phyloP scores from a whole-genome alignment of 2,329 filamentous ascomycete genomes.

The Ophiobolus disseminans region DNA sequence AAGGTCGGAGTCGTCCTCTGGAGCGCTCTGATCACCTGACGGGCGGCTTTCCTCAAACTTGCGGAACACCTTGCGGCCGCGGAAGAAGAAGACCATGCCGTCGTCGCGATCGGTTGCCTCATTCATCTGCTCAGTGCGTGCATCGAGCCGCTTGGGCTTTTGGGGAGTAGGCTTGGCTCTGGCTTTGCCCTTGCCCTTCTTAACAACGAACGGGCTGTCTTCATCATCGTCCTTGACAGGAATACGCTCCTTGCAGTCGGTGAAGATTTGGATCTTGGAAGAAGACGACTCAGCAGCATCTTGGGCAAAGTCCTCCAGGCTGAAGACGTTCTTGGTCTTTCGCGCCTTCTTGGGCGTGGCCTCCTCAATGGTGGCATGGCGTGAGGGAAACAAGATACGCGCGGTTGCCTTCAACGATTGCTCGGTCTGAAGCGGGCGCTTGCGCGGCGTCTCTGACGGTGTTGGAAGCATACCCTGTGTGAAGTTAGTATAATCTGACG shows the following conservation, averaged over 20 bases:
- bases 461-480: slow-evolving; percentile 71
- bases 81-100: slow-evolving; percentile 78
- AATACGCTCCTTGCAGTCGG: slow-evolving; percentile 77
- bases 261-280: slow-evolving; percentile 73
- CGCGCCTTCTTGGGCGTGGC: slow-evolving; percentile 66
- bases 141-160: slow-evolving; percentile 59
- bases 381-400: slow-evolving; percentile 64
- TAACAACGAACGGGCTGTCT: slow-evolving; percentile 76
- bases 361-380: slow-evolving; percentile 68
- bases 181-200: slow-evolving; percentile 55
- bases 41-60: slow-evolving; percentile 62
- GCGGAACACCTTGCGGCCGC: slow-evolving; percentile 79
- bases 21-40: slow-evolving; percentile 43
- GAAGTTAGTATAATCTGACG: slow-evolving; percentile 12
- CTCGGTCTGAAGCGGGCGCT: slow-evolving; percentile 56
- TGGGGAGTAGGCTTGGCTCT: slow-evolving; percentile 57
- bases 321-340: slow-evolving; percentile 59
- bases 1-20: slow-evolving; percentile 34
- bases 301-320: slow-evolving; percentile 48
- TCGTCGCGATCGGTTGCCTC: slow-evolving; percentile 70
- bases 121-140: slow-evolving; percentile 66
- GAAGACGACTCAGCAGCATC: slow-evolving; percentile 62
- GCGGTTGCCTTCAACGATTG: slow-evolving; percentile 57
- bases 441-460: slow-evolving; percentile 77
- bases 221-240: slow-evolving; percentile 70